Base-by-base conservation (phyloP, 441 rosid species). In the Euphorbia celastroides region DNA sequence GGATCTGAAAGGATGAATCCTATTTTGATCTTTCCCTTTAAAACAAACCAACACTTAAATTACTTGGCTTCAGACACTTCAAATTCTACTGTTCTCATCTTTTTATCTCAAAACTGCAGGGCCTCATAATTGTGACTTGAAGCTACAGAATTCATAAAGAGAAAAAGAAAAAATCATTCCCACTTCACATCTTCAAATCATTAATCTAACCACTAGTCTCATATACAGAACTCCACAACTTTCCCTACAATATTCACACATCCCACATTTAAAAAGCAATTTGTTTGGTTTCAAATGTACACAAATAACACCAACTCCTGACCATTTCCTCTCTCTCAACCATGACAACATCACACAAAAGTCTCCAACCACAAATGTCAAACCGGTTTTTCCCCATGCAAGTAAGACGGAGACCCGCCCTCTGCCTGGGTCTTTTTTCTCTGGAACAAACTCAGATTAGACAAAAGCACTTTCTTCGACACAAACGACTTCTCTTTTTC, bases 361-460 rank as follows among this genome's bases (percentile, higher is more conserved):
- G 36, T 67, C 70, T 55, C 22, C 68, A 50, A 67, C 41, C 34
- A 65, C 28, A 38, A 66, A 32, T 65, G 63, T 80, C 71, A 79
- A 41, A 81, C 28, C 30, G 84, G 83, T 78, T 77, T 81, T 82
- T 82, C 96, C 42, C 92, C 90, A 14, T 95, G 88, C 57, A 89
- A 84, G 68, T 77, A 83, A 32, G 96, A 93, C 48, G 93, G 89
- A 44, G 97, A 85, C 36, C 97, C 96, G 57, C 96, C 92, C 67
- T 89, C 96, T 26, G 80, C 74, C 79, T 89, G 96, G 81, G 81
- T 89, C 89, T 83, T 93, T 78, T 83, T 93, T 59, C 89, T 75
- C 55, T 83, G 78, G 63, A 93, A 93, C 65, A 93, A 81, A 44
- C 92, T 88, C 41, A 93, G 73, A 74, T 72, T 89, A 56, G 96